A percentile compares a stretch with the other conserved stretches of the same genome.
Conservation (phyloP, 2,329 filamentous ascomycete genomes). For the Tolypocladium pustulatum region DNA sequence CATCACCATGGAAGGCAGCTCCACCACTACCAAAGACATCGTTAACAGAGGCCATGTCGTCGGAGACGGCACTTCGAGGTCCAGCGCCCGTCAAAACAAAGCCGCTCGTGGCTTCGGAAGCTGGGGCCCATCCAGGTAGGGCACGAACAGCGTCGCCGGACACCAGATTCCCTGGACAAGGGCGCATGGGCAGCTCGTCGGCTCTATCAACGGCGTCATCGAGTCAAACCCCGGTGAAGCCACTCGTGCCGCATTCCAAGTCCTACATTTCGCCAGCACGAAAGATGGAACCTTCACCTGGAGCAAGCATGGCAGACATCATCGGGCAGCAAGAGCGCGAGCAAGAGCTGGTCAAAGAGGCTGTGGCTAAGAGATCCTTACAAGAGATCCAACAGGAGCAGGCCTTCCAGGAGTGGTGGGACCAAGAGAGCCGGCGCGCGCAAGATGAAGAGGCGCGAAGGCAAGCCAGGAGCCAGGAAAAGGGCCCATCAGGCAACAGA, state of each 20-base stretch:
- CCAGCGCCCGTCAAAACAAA: slow-evolving; percentile 24
- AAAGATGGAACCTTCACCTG: slow-evolving; percentile 52
- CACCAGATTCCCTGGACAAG: slow-evolving; percentile 51
- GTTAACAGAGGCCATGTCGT: slow-evolving; percentile 35
- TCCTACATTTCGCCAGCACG: slow-evolving; percentile 47
- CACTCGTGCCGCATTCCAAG: slow-evolving; percentile 48
- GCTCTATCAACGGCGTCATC: slow-evolving; percentile 14
- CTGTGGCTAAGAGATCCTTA: slow-evolving; percentile 75
- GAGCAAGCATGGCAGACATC: slow-evolving; percentile 77
- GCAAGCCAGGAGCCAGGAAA: slow-evolving; percentile 28
- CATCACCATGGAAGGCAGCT: slow-evolving; percentile 58
- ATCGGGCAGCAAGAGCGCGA: slow-evolving; percentile 78
- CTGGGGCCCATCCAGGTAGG: slow-evolving; percentile 25
- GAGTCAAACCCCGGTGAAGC: slow-evolving; percentile 22
- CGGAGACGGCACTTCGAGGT: slow-evolving; percentile 15
- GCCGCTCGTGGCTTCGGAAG: slow-evolving; percentile 31
- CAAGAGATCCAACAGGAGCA: slow-evolving; percentile 96
- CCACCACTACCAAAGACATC: slow-evolving; percentile 36
- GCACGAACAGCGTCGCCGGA: slow-evolving; percentile 49
- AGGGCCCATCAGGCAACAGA: slow-evolving; percentile 18
- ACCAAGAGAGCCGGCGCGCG: slow-evolving; percentile 66
- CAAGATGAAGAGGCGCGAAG: slow-evolving; percentile 49
- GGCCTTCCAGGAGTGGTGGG: slow-evolving; percentile 95
- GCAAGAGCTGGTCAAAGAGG: slow-evolving; percentile 72
- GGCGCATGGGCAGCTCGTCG: slow-evolving; percentile 25